Percentiles rank a stretch among this genome's conserved stretches.
These are phyloP conservation scores for Triticum timopheevii DNA, from an alignment of 176 grass and related monocot genomes.

Conservation along the genomic window DNA sequence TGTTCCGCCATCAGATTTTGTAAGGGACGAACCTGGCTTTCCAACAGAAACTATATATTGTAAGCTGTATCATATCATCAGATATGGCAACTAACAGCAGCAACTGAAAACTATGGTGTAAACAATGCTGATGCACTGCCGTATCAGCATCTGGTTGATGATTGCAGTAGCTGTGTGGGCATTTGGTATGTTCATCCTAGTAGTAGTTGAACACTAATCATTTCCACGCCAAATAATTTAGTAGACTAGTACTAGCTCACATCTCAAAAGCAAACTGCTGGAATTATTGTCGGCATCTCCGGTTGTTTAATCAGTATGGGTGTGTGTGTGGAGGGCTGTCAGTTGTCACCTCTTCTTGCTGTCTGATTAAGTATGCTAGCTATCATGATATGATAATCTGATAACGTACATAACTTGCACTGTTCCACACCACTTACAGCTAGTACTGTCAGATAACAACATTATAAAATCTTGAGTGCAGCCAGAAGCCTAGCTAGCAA, in stretches of 20 bases:
- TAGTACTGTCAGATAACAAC: not conserved
- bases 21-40: not conserved
- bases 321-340: constrained; percentile 6
- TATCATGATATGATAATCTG: not conserved
- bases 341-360: constrained; percentile 30
- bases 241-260: constrained; percentile 1
- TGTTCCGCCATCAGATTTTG: not conserved
- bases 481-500: not conserved
- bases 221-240: constrained; percentile 29
- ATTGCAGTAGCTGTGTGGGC: constrained; percentile 35
- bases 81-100: constrained; percentile 21
- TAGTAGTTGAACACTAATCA: constrained; percentile 28
- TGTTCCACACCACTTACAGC: not conserved
- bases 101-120: constrained; percentile 2
- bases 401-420: not conserved
- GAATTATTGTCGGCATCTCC: constrained; percentile 29
- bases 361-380: constrained; percentile 2
- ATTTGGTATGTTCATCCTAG: constrained; percentile 10
- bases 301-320: constrained; percentile 16
- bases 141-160: constrained; percentile 36
- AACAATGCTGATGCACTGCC: not conserved
- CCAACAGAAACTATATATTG: not conserved
- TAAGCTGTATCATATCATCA: constrained; percentile 21
- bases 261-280: constrained; percentile 39
- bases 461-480: constrained; percentile 3